phyloP scores from a whole-genome alignment of 2,329 filamentous ascomycete genomes.

The Diaporthe aspalathi region DNA sequence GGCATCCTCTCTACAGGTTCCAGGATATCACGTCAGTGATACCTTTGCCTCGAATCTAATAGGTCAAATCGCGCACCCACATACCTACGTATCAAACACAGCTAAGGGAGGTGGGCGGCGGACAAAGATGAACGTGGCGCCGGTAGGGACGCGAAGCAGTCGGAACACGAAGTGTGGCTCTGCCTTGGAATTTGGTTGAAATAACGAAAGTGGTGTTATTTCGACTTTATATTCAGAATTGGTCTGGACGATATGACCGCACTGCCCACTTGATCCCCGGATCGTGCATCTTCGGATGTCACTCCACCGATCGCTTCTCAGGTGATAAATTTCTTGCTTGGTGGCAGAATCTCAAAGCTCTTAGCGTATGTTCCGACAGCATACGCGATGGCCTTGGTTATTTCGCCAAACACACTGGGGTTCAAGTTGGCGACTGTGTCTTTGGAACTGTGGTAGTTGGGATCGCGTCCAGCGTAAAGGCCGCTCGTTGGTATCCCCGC shows the following conservation, averaged over 20 bases:
- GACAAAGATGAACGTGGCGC: neutral
- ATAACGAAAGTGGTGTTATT: too few relatives aligned
- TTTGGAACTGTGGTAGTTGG: slow-evolving; percentile 1
- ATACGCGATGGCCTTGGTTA: slow-evolving; percentile 61
- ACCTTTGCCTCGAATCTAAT: too few relatives aligned
- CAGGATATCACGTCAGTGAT: too few relatives aligned
- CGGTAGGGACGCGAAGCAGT: too few relatives aligned
- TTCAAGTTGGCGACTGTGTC: slow-evolving; percentile 13
- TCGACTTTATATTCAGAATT: too few relatives aligned
- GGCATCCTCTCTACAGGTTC: too few relatives aligned
- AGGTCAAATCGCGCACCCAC: too few relatives aligned
- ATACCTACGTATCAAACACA: too few relatives aligned
- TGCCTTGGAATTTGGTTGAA: too few relatives aligned
- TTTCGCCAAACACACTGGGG: neutral
- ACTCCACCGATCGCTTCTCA: neutral
- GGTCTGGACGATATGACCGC: neutral
- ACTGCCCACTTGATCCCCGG: neutral
- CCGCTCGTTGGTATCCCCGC: slow-evolving; percentile 66
- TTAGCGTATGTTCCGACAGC: slow-evolving; percentile 62
- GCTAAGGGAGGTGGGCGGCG: too few relatives aligned
- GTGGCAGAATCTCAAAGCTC: slow-evolving; percentile 50
- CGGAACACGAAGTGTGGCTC: too few relatives aligned
- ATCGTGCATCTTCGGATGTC: too few relatives aligned
- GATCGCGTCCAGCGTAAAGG: slow-evolving; percentile 65
- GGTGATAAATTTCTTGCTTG: neutral